These are phyloP conservation scores for Lipomyces kockii DNA, from an alignment of 805 yeast genomes.

Conservation along the genomic window DNA sequence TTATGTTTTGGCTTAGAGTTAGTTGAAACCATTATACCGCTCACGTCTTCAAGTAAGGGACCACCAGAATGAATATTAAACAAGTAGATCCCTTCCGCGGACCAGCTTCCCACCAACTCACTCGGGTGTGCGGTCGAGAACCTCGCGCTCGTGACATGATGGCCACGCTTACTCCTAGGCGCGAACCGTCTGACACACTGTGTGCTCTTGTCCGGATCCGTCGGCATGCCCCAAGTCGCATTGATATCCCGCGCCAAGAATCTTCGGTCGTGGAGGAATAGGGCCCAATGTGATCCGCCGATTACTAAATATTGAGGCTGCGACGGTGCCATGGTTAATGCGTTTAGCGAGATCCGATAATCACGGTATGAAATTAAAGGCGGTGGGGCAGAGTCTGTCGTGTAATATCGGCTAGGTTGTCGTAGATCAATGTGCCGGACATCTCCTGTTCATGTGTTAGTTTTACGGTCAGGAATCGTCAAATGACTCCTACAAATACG, in stretches of 20 bases:
- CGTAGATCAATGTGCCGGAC: slow-evolving; percentile 36
- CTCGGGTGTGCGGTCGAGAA: slow-evolving; percentile 31
- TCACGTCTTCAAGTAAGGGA: background rate
- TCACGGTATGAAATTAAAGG: slow-evolving; percentile 29
- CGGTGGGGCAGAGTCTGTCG: slow-evolving; percentile 13
- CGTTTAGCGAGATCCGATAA: slow-evolving; percentile 22
- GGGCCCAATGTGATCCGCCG: slow-evolving; percentile 33
- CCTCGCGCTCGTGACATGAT: slow-evolving; percentile 32
- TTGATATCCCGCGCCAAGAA: slow-evolving; percentile 22
- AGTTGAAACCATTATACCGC: slow-evolving; percentile 1
- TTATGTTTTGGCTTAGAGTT: background rate
- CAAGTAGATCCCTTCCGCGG: slow-evolving; percentile 31
- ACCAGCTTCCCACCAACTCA: slow-evolving; percentile 36
- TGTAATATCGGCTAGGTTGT: slow-evolving; percentile 19
- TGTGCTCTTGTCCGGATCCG: slow-evolving; percentile 16
- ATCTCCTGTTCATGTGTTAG: slow-evolving; percentile 13
- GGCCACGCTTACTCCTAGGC: slow-evolving; percentile 15
- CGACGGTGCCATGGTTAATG: slow-evolving; percentile 30
- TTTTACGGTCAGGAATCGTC: too few relatives aligned
- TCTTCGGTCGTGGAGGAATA: slow-evolving; percentile 37
- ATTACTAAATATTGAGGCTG: slow-evolving; percentile 36
- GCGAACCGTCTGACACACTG: slow-evolving; percentile 35
- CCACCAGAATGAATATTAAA: slow-evolving; percentile 28
- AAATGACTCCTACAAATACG: background rate
- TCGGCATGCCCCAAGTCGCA: slow-evolving; percentile 23